Evolutionary conservation across 805 yeast species (phyloP), one percentile per base, ranked within the genome.

Genomic region (Teunomyces lycoperdinae): DNA sequence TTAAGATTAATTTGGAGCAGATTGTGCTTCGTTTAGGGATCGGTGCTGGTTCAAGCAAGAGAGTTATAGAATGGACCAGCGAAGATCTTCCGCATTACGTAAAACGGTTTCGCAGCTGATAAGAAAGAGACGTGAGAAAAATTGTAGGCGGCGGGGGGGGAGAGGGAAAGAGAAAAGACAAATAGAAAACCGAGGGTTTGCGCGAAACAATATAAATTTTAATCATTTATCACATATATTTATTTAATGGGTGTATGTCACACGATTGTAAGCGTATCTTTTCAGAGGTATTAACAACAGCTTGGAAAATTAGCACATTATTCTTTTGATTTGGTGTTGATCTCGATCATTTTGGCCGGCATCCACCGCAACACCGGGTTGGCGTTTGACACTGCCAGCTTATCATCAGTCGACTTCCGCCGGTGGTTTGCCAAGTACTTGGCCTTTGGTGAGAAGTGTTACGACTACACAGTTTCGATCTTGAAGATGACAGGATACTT

Each of bases 331-430:
- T 76, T 90, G 52, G 80, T 91, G 3, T 72, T 91, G 49, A 71
- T 89, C 7, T 87, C 96, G 2, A 81, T 94, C 63, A 73, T 91
- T 10, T 70, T 92, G 39, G 96, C 97, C 0, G 96, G 96, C 3
- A 77, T 91, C 45, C 85, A 89, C 62, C 78, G 89, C 52, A 83
- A 87, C 52, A 87, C 96, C 0, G 97, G 97, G 0, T 72, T 84
- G 42, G 78, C 78, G 50, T 63, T 83, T 64, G 74, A 80, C 61
- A 73, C 84, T 6, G 59, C 70, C 29, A 62, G 66, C 44, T 73
- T 81, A 46, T 80, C 81, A 14, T 76, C 84, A 51, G 58, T 63
- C 50, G 66, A 66, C 49, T 55, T 77, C 53, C 68, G 81, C 9
- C 63, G 69, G 30, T 76, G 80, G 71, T 64, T 85, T 38, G 71